Conservation (phyloP, 2,329 filamentous ascomycete genomes). For the Erysiphe neolycopersici region DNA sequence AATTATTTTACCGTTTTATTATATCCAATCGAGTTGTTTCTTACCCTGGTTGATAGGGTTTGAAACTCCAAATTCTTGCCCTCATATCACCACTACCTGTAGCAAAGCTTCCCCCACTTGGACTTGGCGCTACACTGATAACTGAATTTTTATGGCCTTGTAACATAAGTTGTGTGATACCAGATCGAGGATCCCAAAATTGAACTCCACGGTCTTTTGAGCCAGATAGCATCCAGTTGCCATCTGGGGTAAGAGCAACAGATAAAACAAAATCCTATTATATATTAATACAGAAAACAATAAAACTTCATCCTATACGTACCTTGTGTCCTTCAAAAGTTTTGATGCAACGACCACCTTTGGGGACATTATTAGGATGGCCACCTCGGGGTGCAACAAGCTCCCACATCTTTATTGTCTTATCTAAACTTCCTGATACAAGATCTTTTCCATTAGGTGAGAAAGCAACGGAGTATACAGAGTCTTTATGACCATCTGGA, state of each 20-base stretch:
- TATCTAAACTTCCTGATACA: constrained; percentile 83
- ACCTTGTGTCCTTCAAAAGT: constrained; percentile 94
- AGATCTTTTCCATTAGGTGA: constrained; percentile 80
- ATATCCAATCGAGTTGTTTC: constrained; percentile 17
- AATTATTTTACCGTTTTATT: constrained; percentile 25
- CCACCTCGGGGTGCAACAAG: constrained; percentile 44
- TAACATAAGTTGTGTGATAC: constrained; percentile 88
- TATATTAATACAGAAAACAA: constrained; percentile 3
- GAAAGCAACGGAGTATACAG: constrained; percentile 89
- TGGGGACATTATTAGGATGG: constrained; percentile 37
- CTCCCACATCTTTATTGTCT: constrained; percentile 99
- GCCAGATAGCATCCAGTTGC: constrained; percentile 85
- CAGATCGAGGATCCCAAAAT: constrained; percentile 92
- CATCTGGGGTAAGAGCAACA: constrained; percentile 82
- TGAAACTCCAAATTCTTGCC: constrained; percentile 86
- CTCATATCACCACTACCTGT: constrained; percentile 96
- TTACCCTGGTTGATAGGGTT: constrained; percentile 9
- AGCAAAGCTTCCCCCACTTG: constrained; percentile 59
- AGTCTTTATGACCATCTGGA: constrained; percentile 84
- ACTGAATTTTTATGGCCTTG: constrained; percentile 98
- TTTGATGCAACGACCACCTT: constrained; percentile 79
- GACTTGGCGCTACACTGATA: constrained; percentile 88
- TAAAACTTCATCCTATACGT: constrained; percentile 13
- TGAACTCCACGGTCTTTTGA: constrained; percentile 95
- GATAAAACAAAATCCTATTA: constrained; percentile 78